Evolutionary conservation across 805 yeast species (phyloP).

Genomic region (Yamadazyma sp.): DNA sequence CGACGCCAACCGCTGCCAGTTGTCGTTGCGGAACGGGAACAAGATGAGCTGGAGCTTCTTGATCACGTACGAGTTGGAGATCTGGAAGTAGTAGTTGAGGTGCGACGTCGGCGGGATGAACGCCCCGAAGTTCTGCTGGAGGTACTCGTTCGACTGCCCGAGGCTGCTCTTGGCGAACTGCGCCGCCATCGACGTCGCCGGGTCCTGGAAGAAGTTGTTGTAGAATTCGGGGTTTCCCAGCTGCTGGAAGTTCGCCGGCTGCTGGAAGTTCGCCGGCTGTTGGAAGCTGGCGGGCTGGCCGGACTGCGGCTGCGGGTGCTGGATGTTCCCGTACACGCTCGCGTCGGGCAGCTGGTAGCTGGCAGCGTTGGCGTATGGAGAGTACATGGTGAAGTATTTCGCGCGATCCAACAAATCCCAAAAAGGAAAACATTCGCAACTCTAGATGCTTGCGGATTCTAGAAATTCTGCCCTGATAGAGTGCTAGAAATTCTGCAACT

Average conservation of each 20-base stretch:
- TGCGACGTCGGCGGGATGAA: conserved; percentile 51
- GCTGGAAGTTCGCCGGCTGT: neutral
- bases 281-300: no score
- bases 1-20: conserved; percentile 82
- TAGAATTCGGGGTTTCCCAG: conserved; percentile 11
- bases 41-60: conserved; percentile 69
- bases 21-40: conserved; percentile 82
- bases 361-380: conserved; percentile 35
- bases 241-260: conserved; percentile 1
- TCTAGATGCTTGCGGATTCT: no score
- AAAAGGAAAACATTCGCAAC: no score
- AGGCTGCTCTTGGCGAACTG: conserved; percentile 87
- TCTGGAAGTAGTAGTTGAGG: conserved; percentile 85
- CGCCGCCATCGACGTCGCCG: conserved; percentile 79
- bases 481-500: no score
- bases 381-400: conserved; percentile 29
- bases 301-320: conserved; percentile 35
- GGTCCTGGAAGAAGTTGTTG: conserved; percentile 64
- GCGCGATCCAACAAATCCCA: neutral
- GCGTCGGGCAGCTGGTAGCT: conserved; percentile 5
- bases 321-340: conserved; percentile 19
- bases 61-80: conserved; percentile 82
- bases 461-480: no score
- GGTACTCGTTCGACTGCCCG: conserved; percentile 73
- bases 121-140: conserved; percentile 67